Percentiles rank a stretch among this genome's conserved stretches.
These are phyloP conservation scores for Cephalotrichum gorgonifer DNA, from an alignment of 2,329 filamentous ascomycete species.

Conservation along the genomic window DNA sequence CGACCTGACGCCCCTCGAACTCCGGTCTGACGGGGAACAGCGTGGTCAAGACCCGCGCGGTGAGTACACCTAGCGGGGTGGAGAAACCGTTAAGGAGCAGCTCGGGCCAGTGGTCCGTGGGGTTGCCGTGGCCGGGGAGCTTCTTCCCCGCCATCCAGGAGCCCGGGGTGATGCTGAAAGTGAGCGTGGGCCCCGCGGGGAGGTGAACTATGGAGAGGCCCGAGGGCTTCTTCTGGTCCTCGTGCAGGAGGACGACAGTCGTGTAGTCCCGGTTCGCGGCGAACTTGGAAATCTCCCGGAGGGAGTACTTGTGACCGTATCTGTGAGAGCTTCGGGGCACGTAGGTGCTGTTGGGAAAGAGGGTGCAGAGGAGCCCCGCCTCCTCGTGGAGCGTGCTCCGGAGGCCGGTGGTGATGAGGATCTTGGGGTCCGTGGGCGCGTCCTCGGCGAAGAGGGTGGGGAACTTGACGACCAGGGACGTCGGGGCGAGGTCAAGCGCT, in stretches of 20 bases:
- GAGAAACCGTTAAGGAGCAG: constrained; percentile 90
- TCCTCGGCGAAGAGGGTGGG: constrained; percentile 50
- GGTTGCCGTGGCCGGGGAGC: constrained; percentile 77
- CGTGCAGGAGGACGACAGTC: constrained; percentile 72
- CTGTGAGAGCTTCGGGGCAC: constrained; percentile 76
- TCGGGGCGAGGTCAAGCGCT: constrained; percentile 47
- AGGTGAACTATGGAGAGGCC: constrained; percentile 79
- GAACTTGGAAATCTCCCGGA: constrained; percentile 82
- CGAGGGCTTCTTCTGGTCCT: constrained; percentile 77
- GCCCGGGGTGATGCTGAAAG: constrained; percentile 62
- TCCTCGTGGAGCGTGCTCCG: constrained; percentile 82
- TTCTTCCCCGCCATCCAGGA: constrained; percentile 87
- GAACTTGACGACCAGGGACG: constrained; percentile 50
- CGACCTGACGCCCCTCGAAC: constrained; percentile 75
- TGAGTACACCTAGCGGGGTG: constrained; percentile 80
- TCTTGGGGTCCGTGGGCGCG: constrained; percentile 59
- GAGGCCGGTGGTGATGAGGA: constrained; percentile 83
- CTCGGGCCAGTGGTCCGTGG: constrained; percentile 85
- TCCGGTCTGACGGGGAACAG: constrained; percentile 65
- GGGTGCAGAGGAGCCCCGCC: constrained; percentile 63
- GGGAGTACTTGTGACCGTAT: constrained; percentile 81
- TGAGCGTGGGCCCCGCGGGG: constrained; percentile 79
- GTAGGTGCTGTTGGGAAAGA: constrained; percentile 84
- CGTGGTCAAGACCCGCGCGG: constrained; percentile 65
- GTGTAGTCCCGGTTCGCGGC: constrained; percentile 76